Evolutionary conservation across 2,329 filamentous ascomycete species (phyloP).

Genomic region (Penicillium thymicola): DNA sequence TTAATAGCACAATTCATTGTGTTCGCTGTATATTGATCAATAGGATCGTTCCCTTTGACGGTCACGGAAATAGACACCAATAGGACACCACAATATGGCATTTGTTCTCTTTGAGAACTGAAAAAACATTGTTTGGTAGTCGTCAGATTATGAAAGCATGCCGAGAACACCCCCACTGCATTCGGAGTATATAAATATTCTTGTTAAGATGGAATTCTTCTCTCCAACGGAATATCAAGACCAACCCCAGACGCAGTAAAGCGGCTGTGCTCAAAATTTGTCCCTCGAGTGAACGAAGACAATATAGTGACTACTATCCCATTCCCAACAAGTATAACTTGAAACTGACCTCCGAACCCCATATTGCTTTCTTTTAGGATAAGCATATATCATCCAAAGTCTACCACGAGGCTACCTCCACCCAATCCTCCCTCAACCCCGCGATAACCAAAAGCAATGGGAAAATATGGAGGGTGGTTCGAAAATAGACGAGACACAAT

Average conservation of each 20-base stretch:
- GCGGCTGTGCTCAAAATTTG: too few species aligned
- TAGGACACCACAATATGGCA: background rate
- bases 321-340: background rate
- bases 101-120: background rate
- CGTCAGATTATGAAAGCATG: background rate
- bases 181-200: background rate
- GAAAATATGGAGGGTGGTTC: background rate
- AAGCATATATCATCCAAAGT: background rate
- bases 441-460: background rate
- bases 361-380: background rate
- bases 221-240: background rate
- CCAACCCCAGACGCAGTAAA: background rate
- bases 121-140: background rate
- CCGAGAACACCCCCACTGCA: background rate
- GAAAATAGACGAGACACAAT: background rate
- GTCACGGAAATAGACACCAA: background rate
- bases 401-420: background rate
- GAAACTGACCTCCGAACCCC: background rate
- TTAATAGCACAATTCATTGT: background rate
- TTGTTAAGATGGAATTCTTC: background rate
- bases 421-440: background rate
- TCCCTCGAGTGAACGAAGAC: background rate
- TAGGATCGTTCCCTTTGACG: background rate
- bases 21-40: background rate
- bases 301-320: background rate